phyloP scores from a whole-genome alignment of 306 rosid species.

The Argentina anserina region DNA sequence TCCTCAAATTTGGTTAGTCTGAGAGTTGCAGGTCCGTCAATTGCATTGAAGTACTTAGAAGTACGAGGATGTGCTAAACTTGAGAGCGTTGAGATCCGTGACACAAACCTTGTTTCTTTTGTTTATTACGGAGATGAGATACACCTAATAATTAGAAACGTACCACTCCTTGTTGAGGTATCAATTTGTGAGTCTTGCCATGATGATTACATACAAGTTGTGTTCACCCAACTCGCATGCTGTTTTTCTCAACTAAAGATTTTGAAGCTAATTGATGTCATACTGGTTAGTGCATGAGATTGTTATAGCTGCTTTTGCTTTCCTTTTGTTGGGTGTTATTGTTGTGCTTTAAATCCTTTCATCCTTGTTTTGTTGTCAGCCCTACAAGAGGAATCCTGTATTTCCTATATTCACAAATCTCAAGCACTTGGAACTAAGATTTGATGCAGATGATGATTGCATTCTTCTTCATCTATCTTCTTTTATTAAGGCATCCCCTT shows the following conservation, averaged over 20 bases:
- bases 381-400: not conserved
- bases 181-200: not conserved
- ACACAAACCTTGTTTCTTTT: conserved; percentile 4
- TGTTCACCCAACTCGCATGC: conserved; percentile 3
- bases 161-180: conserved; percentile 11
- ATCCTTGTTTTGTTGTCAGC: conserved; percentile 2
- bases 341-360: not conserved
- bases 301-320: not conserved
- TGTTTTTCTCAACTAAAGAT: conserved; percentile 17
- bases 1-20: not conserved
- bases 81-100: conserved; percentile 3
- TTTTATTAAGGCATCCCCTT: conserved; percentile 17
- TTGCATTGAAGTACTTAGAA: conserved; percentile 10
- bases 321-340: not conserved
- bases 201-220: not conserved
- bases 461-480: conserved; percentile 7
- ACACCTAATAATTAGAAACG: not conserved
- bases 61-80: not conserved
- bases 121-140: not conserved
- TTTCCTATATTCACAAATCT: conserved; percentile 8
- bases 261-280: conserved; percentile 1
- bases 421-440: conserved; percentile 13
- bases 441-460: not conserved
- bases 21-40: conserved; percentile 8
- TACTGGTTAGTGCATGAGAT: not conserved